Percentiles rank a stretch among this genome's conserved stretches.
Conservation (phyloP, 495 filamentous ascomycete species). For the Rhizodiscina lignyota region DNA sequence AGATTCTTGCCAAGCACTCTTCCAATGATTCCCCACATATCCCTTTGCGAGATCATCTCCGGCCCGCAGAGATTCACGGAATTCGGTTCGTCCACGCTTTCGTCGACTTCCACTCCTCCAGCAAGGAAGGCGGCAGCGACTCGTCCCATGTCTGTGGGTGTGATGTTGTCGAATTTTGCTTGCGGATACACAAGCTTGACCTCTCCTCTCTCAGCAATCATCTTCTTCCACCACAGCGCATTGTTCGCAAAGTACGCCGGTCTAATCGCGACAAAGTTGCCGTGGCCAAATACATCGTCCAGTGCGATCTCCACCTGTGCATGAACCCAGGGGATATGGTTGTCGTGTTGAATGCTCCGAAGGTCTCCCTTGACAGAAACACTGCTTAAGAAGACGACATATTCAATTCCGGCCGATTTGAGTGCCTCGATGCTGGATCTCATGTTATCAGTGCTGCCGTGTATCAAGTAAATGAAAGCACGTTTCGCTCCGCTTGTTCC, state of each 20-base stretch:
- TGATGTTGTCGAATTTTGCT: constrained; percentile 14
- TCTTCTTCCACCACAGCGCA: constrained; percentile 6
- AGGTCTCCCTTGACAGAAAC: constrained; percentile 7
- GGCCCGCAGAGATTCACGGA: too few relatives aligned
- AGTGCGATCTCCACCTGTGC: constrained; percentile 19
- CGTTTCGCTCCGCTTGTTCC: too few relatives aligned
- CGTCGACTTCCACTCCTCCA: too few relatives aligned
- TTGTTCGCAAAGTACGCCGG: constrained; percentile 18
- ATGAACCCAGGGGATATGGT: constrained; percentile 15
- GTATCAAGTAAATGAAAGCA: too few relatives aligned
- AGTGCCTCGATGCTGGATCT: too few relatives aligned
- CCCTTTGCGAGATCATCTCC: too few relatives aligned
- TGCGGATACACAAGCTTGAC: constrained; percentile 11
- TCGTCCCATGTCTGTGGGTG: constrained; percentile 18
- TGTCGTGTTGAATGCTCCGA: constrained; percentile 1
- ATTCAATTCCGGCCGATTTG: constrained; percentile 15
- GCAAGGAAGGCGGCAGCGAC: too few relatives aligned
- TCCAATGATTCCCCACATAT: too few relatives aligned
- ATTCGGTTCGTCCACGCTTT: too few relatives aligned
- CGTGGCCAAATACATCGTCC: constrained; percentile 14
- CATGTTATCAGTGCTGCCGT: too few relatives aligned
- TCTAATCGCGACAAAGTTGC: constrained; percentile 15
- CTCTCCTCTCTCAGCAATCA: constrained; percentile 10
- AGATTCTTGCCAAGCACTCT: too few relatives aligned
- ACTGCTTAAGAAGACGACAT: constrained; percentile 21